These are phyloP conservation scores for Candida glucosophila DNA, from an alignment of 1,139 yeast species.

Conservation along the genomic window DNA sequence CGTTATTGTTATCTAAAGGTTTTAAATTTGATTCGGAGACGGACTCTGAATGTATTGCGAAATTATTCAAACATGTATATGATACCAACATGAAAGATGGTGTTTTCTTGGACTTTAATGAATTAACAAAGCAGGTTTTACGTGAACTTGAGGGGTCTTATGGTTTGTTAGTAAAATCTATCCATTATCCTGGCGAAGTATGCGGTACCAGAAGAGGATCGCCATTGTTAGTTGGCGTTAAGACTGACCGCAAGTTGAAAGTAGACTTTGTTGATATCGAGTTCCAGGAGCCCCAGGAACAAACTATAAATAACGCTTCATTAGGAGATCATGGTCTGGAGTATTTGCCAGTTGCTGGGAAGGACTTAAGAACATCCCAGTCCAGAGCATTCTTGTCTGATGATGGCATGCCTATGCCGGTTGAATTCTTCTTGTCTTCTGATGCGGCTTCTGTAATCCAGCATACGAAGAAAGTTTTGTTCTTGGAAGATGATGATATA, in stretches of 20 bases:
- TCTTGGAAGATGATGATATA: slow-evolving; percentile 95
- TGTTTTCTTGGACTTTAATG: slow-evolving; percentile 64
- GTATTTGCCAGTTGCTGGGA: slow-evolving; percentile 35
- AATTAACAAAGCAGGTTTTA: slow-evolving; percentile 85
- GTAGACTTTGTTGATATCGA: slow-evolving; percentile 98
- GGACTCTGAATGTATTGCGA: slow-evolving; percentile 97
- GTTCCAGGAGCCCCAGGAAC: slow-evolving; percentile 56
- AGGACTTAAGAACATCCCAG: slow-evolving; percentile 75
- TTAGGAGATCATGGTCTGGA: slow-evolving; percentile 19
- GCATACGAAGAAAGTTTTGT: slow-evolving; percentile 94
- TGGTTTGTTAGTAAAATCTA: slow-evolving; percentile 86
- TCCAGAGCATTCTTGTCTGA: slow-evolving; percentile 88
- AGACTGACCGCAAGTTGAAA: slow-evolving; percentile 88
- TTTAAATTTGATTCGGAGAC: slow-evolving; percentile 85
- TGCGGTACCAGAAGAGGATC: slow-evolving; percentile 98
- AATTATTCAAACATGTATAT: slow-evolving; percentile 83
- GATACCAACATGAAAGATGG: slow-evolving; percentile 59
- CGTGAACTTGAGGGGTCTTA: slow-evolving; percentile 96
- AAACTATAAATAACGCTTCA: slow-evolving; percentile 4
- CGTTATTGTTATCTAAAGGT: slow-evolving; percentile 73
- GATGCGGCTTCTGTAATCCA: slow-evolving; percentile 98
- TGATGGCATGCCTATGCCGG: slow-evolving; percentile 88
- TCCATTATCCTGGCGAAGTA: slow-evolving; percentile 91
- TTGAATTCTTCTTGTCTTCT: slow-evolving; percentile 92
- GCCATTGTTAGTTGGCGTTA: slow-evolving; percentile 93